Conservation (phyloP, 2,329 filamentous ascomycete genomes). For the Fusarium pilosicola region DNA sequence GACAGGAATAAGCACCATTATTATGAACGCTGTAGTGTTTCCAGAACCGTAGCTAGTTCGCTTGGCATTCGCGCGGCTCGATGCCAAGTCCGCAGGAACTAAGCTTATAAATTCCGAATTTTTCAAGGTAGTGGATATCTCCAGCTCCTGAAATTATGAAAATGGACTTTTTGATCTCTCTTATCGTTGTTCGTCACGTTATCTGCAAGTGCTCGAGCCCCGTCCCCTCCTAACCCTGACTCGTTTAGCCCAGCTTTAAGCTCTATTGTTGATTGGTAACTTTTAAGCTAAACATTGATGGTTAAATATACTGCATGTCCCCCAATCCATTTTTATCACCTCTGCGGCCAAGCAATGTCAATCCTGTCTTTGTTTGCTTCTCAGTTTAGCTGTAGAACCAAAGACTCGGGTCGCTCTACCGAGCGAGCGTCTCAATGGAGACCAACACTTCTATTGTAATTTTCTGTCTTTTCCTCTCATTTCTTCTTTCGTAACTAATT, state of each 20-base stretch:
- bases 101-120: background rate
- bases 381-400: background rate
- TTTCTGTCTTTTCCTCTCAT: background rate
- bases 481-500: background rate
- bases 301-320: background rate
- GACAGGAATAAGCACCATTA: too few relatives aligned
- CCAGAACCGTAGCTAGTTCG: too few relatives aligned
- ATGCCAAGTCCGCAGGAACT: background rate
- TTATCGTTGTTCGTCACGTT: background rate
- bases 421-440: background rate
- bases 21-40: background rate
- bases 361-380: background rate
- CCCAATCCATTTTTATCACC: background rate
- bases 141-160: background rate
- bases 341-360: background rate
- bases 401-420: background rate
- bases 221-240: background rate
- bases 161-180: background rate
- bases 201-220: background rate
- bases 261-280: background rate
- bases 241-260: background rate
- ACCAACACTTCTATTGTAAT: background rate
- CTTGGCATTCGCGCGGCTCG: too few relatives aligned
- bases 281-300: background rate
- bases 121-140: background rate